Percentiles rank a stretch among this genome's conserved stretches.
phyloP scores from a whole-genome alignment of 192 early-diverging fungal species.

The Diversispora epigaea region DNA sequence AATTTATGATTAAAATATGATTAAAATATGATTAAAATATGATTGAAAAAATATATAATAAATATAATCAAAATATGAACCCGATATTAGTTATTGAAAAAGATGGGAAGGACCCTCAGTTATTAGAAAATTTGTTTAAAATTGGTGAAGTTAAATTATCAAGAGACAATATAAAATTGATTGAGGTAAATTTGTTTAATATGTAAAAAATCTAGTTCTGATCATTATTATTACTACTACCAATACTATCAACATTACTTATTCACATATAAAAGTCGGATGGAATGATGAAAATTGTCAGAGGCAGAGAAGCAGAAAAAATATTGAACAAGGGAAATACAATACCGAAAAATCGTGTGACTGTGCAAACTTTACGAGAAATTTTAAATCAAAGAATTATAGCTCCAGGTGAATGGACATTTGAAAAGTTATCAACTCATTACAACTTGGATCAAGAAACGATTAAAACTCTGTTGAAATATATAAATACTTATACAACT shows the following conservation, averaged over 20 bases:
- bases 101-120: constrained; percentile 1
- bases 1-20: neutral
- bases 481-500: constrained; percentile 11
- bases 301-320: neutral
- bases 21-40: too few relatives aligned
- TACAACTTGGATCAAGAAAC: constrained; percentile 6
- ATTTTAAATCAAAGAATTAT: constrained; percentile 6
- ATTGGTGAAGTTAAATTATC: constrained; percentile 2
- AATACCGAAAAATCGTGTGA: neutral
- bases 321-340: neutral
- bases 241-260: too few relatives aligned
- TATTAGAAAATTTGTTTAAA: neutral
- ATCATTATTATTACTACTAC: neutral
- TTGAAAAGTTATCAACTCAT: neutral
- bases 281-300: constrained; percentile 7
- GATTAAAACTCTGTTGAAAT: neutral
- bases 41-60: too few relatives aligned
- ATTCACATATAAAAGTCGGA: constrained; percentile 1
- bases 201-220: neutral
- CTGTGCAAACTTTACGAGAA: neutral
- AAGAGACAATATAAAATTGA: neutral
- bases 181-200: neutral
- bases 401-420: neutral
- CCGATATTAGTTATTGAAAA: neutral
- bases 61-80: too few relatives aligned